Evolutionary conservation across 441 rosid species (phyloP), one percentile per base, ranked within the genome.

Genomic region (Pelargonium citronellum): DNA sequence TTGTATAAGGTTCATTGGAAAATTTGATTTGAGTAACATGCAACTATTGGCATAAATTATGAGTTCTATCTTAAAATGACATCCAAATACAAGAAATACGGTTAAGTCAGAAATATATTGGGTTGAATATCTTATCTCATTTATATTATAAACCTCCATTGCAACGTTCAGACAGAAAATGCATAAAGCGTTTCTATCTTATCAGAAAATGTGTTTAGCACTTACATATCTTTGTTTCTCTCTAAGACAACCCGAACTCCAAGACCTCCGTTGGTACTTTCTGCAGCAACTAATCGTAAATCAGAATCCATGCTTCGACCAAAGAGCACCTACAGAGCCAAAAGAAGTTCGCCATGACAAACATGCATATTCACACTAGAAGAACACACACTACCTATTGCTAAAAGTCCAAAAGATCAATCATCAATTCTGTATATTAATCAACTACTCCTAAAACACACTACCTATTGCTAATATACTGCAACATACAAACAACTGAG

Each of bases 181-280:
- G 22, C 30, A 2, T 24, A 24, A 24, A 24, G 30, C 30, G 3
- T 24, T 24, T 24, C 3, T 24, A 1, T 24, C 30, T 24, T 24
- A 24, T 24, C 30, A 24, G 30, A 24, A 24, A 24, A 24, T 46
- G 64, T 62, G 13, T 20, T 24, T 34, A 16, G 7, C 66, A 71
- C 80, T 69, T 74, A 71, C 78, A 16, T 62, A 70, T 70, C 73
- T 67, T 37, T 46, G 39, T 64, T 39, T 49, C 67, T 74, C 70
- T 74, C 75, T 20, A 72, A 63, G 68, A 70, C 74, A 27, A 79
- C 81, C 22, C 13, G 49, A 69, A 72, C 79, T 22, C 82, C 73
- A 44, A 66, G 77, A 46, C 77, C 77, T 17, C 67, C 74, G 67
- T 53, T 57, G 49, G 64, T 44, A 62, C 16, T 67, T 68, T 79